Conservation (phyloP, 139 green algal genomes). For the Chlorella sp. region DNA sequence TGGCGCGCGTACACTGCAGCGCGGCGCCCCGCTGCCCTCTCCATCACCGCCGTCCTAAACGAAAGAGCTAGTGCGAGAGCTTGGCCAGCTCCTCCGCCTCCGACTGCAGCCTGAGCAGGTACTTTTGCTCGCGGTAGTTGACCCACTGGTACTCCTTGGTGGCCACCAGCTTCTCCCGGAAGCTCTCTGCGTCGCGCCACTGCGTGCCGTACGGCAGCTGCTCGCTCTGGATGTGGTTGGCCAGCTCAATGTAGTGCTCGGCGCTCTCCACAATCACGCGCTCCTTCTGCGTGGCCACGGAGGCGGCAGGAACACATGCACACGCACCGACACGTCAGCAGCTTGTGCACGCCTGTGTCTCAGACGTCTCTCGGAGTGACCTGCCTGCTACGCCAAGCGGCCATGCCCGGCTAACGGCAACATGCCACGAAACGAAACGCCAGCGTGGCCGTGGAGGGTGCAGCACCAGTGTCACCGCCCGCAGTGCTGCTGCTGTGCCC, state of each 20-base stretch:
- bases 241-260: slow-evolving; percentile 29
- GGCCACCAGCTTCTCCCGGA: slow-evolving; percentile 29
- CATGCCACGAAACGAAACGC: no score
- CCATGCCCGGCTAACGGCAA: no score
- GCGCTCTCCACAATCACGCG: slow-evolving; percentile 24
- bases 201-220: slow-evolving; percentile 30
- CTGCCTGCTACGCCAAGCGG: no score
- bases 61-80: slow-evolving; percentile 16
- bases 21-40: no score
- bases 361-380: no score
- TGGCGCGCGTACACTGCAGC: no score
- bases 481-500: no score
- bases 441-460: no score
- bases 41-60: no score
- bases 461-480: no score
- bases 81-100: slow-evolving; percentile 32
- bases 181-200: slow-evolving; percentile 41
- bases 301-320: neutral
- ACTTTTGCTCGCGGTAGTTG: slow-evolving; percentile 46
- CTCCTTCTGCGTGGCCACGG: slow-evolving; percentile 27
- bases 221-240: slow-evolving; percentile 21
- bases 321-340: neutral
- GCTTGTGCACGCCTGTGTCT: no score
- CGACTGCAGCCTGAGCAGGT: slow-evolving; percentile 35
- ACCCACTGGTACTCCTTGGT: slow-evolving; percentile 41